Evolutionary conservation across 345 rosid genomes (phyloP), one percentile per base, ranked within the genome.

Genomic region (Eucalyptus cloeziana): DNA sequence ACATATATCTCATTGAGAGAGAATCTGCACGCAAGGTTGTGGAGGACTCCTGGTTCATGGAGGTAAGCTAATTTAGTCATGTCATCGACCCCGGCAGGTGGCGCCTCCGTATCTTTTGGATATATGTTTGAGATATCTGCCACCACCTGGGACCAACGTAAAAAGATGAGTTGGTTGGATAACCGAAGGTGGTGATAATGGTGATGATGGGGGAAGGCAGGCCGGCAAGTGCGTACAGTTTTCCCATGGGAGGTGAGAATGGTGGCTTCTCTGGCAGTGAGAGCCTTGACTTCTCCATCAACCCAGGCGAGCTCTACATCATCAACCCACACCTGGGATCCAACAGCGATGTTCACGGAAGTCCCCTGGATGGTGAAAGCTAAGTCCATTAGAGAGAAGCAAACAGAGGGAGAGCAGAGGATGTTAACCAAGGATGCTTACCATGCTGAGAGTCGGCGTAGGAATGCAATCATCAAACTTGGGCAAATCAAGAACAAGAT

Each of bases 21-120:
- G 91, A 97, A 98, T 98, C 99, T 95, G 90, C 94, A 85, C 54
- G 98, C 97, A 96, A 98, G 92, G 92, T 98, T 98, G 90, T 94
- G 94, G 92, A 98, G 91, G 90, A 98, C 99, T 89, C 99, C 99
- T 31, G 99, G 99, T 91, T 98, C 99, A 87, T 98, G 99, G 95
- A 98, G 92, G 92, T 98, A 98, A 52, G 99, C 94, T 92, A 98
- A 97, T 93, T 98, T 98, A 89, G 99, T 98, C 99, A 98, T 98
- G 93, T 98, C 99, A 95, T 98, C 99, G 83, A 97, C 99, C 88
- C 99, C 99, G 79, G 98, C 99, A 49, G 99, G 98, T 49, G 98
- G 92, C 40, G 97, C 99, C 92, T 98, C 99, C 11, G 96, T 96
- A 89, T 98, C 99, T 93, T 97, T 96, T 85, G 99, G 99, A 89